These are phyloP conservation scores for Kuraishia borneana DNA, from an alignment of 805 yeast species.

Conservation along the genomic window DNA sequence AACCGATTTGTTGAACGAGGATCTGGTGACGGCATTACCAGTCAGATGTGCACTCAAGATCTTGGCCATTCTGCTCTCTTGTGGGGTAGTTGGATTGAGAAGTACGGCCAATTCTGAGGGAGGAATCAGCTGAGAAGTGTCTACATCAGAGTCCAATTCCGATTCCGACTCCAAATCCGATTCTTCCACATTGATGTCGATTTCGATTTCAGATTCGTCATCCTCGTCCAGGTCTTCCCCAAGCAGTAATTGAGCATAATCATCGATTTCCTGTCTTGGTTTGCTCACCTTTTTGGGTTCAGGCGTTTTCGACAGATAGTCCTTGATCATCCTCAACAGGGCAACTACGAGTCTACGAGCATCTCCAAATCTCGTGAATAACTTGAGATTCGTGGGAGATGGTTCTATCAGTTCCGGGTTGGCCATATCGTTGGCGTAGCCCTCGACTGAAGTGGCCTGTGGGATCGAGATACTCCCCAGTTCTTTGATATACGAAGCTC, in stretches of 20 bases:
- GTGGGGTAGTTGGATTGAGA: conserved; percentile 2
- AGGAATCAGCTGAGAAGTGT: neutral
- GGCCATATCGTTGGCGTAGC: conserved; percentile 3
- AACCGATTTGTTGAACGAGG: conserved; percentile 13
- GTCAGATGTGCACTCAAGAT: conserved; percentile 6
- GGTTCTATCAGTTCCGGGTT: neutral
- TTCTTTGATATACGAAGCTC: conserved; percentile 54
- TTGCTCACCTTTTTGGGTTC: no score
- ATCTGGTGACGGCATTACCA: conserved; percentile 13
- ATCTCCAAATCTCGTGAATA: neutral
- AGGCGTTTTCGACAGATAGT: no score
- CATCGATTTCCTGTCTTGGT: no score
- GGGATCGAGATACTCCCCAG: conserved; percentile 35
- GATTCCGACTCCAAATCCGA: no score
- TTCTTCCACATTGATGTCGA: no score
- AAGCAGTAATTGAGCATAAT: neutral
- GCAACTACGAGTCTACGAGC: neutral
- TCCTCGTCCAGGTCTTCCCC: neutral
- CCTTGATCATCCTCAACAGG: no score
- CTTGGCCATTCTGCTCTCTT: conserved; percentile 3
- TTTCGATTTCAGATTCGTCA: neutral
- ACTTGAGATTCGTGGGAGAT: neutral
- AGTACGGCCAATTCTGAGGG: conserved; percentile 5
- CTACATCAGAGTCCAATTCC: neutral
- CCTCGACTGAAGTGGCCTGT: conserved; percentile 45